Evolutionary conservation across 148 eudicot species (phyloP), one percentile per base, ranked within the genome.

Genomic region (Nyssa sinensis): DNA sequence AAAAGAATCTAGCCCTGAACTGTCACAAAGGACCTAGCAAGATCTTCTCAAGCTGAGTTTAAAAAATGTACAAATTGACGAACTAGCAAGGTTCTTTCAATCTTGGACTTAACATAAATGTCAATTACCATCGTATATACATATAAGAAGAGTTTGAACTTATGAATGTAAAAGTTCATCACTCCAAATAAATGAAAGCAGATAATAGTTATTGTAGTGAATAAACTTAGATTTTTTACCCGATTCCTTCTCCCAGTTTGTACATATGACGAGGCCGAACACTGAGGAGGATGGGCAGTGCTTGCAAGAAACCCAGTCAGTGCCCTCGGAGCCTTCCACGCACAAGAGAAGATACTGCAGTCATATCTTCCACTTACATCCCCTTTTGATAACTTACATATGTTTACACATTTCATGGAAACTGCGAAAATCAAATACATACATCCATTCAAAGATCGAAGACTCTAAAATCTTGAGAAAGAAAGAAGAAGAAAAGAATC

Each of bases 281-380:
- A 66, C 47, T 75, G 88, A 57, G 82, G 55, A 58, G 85, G 65
- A 63, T 77, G 81, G 0, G 97, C 74, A 17, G 97, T 94, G 75
- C 87, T 94, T 1, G 98, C 97, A 55, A 92, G 85, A 62, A 88
- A 86, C 9, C 98, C 98, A 9, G 92, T 94, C 73, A 94, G 83
- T 49, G 82, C 89, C 88, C 98, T 87, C 29, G 97, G 95, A 73
- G 96, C 93, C 82, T 86, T 94, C 87, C 93, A 91, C 21, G 98
- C 97, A 81, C 98, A 94, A 33, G 97, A 90, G 47, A 88, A 73
- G 66, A 77, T 77, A 78, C 88, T 91, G 79, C 98, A 91, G 80
- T 94, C 97, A 66, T 80, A 79, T 74, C 76, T 81, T 32, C 87
- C 86, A 76, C 78, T 84, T 75, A 80, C 90, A 68, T 84, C 88